Evolutionary conservation across 169 alveolate species (phyloP).

Genomic region (Plasmodium falciparum): DNA sequence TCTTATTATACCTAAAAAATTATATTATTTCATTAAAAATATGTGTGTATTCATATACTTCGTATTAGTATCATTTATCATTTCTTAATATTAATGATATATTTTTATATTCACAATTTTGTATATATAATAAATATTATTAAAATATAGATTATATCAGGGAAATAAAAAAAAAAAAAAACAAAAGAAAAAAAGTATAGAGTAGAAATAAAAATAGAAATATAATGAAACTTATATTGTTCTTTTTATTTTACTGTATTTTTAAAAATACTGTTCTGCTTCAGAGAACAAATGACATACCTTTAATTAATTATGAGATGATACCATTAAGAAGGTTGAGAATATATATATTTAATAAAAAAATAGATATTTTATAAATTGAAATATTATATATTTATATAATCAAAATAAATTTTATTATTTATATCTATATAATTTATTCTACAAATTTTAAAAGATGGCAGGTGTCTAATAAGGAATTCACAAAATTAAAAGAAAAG

Average conservation of each 20-base stretch:
- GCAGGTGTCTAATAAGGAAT: constrained; percentile 71
- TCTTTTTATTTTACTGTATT: constrained; percentile 10
- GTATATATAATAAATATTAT: not conserved
- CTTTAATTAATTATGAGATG: constrained; percentile 74
- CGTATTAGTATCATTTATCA: no score
- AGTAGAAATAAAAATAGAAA: not conserved
- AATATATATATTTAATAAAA: not conserved
- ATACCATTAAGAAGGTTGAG: constrained; percentile 70
- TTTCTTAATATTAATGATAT: no score
- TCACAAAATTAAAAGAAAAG: constrained; percentile 68
- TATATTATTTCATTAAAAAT: no score
- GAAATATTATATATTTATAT: not conserved
- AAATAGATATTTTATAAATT: not conserved
- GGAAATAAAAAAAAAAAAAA: not conserved
- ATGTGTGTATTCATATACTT: no score
- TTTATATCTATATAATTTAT: not conserved
- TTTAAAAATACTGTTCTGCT: constrained; percentile 14
- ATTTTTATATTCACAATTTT: no score
- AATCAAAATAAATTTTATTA: not conserved
- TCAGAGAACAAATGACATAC: constrained; percentile 32
- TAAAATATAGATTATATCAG: not conserved
- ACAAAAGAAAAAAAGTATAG: not conserved
- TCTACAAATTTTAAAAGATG: constrained; percentile 28
- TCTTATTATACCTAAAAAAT: no score
- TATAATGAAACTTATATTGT: constrained; percentile 24